phyloP scores from a whole-genome alignment of 2,329 filamentous ascomycete species.

The Elsinoe fawcettii region DNA sequence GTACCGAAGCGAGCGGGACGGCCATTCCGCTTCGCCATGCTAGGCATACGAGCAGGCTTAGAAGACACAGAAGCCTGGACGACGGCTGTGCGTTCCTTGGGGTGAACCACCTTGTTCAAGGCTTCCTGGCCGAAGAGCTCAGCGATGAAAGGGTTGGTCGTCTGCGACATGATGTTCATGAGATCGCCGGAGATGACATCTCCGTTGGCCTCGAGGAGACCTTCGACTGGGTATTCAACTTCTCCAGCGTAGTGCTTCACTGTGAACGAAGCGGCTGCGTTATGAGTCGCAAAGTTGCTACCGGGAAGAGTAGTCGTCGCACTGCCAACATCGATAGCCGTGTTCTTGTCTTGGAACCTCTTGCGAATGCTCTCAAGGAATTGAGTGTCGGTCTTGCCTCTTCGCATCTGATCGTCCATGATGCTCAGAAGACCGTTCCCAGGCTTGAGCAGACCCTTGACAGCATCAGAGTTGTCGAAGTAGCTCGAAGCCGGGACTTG shows the following conservation, averaged over 20 bases:
- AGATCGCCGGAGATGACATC: conserved; percentile 93
- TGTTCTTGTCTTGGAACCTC: conserved; percentile 90
- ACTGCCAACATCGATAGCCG: conserved; percentile 72
- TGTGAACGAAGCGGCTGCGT: conserved; percentile 72
- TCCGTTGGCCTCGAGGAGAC: conserved; percentile 87
- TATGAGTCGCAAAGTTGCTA: conserved; percentile 82
- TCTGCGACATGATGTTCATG: conserved; percentile 84
- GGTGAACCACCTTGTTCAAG: conserved; percentile 85
- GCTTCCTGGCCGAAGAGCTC: conserved; percentile 95
- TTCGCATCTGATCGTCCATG: conserved; percentile 87
- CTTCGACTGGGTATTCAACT: conserved; percentile 83
- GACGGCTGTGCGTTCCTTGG: conserved; percentile 79
- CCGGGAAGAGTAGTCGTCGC: conserved; percentile 70
- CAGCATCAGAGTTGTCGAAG: conserved; percentile 94
- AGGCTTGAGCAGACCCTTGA: conserved; percentile 81
- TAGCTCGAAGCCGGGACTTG: conserved; percentile 86
- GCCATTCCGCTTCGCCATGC: conserved; percentile 76
- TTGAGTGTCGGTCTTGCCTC: conserved; percentile 80
- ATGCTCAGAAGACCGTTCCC: conserved; percentile 92
- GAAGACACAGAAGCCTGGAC: conserved; percentile 96
- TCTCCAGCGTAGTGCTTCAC: conserved; percentile 95
- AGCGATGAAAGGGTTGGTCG: conserved; percentile 79
- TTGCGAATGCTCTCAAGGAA: conserved; percentile 84
- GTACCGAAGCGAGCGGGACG: conserved; percentile 43
- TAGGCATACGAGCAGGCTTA: conserved; percentile 85